These are phyloP conservation scores for Fomitiporia mediterranea DNA, from an alignment of 1,284 basidiomycete species.

Conservation along the genomic window DNA sequence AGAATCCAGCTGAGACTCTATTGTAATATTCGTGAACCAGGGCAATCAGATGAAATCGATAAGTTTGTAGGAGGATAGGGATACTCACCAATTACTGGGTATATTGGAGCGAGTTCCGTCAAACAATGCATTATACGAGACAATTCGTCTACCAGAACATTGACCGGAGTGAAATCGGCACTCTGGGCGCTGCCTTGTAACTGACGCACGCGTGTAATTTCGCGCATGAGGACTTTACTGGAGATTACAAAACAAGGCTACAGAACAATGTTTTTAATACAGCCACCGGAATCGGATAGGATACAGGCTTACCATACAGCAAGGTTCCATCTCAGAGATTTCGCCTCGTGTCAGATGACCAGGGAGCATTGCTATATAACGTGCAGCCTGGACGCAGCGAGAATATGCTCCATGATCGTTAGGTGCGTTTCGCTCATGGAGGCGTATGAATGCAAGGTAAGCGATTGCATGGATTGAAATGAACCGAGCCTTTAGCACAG, in stretches of 20 bases:
- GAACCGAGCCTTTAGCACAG: not conserved
- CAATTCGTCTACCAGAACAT: constrained; percentile 7
- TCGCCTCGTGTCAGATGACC: constrained; percentile 7
- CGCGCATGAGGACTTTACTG: constrained; percentile 17
- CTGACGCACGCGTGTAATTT: constrained; percentile 10
- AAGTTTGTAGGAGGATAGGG: not conserved
- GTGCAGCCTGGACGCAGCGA: constrained; percentile 18
- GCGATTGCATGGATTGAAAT: constrained; percentile 12
- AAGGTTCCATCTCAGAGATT: constrained; percentile 3
- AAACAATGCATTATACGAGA: constrained; percentile 8
- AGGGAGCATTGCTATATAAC: constrained; percentile 15
- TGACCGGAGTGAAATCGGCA: not conserved
- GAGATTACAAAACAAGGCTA: constrained; percentile 14
- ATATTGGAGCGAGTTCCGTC: constrained; percentile 4
- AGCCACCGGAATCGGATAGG: not conserved
- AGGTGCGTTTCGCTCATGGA: constrained; percentile 14
- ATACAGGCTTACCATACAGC: constrained; percentile 3
- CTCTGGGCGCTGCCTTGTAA: not conserved
- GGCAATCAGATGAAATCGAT: not conserved
- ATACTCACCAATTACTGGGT: constrained; percentile 13
- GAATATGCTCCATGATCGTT: constrained; percentile 11
- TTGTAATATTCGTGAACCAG: not conserved
- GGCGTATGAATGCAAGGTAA: constrained; percentile 13
- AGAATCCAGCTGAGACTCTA: constrained; percentile 13
- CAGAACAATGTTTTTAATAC: not conserved